Conservation (phyloP, 371 early-diverging fungal genomes). For the Mortierella polycephala region DNA sequence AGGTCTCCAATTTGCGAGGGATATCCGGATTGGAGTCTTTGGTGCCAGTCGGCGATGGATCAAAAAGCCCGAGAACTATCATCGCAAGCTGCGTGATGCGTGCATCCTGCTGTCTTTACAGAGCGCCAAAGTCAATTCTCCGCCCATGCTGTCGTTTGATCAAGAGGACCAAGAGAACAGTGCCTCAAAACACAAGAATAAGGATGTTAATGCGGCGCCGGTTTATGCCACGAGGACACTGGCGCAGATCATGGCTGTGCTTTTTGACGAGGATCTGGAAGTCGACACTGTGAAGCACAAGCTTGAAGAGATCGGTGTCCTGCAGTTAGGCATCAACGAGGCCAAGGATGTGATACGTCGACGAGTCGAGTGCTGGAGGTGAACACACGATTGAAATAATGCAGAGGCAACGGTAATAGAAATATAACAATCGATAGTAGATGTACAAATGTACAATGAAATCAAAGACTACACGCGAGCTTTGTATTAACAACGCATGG, state of each 20-base stretch:
- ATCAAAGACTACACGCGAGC: too few relatives aligned
- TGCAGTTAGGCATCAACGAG: slow-evolving; percentile 50
- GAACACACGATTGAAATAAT: slow-evolving; percentile 4
- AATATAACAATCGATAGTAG: too few relatives aligned
- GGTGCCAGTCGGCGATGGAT: slow-evolving; percentile 63
- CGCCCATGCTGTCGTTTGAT: slow-evolving; percentile 16
- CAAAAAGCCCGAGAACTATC: slow-evolving; percentile 67
- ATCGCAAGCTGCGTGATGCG: slow-evolving; percentile 58
- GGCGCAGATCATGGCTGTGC: slow-evolving; percentile 58
- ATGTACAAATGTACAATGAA: too few relatives aligned
- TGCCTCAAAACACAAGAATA: too few relatives aligned
- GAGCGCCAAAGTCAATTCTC: slow-evolving; percentile 44
- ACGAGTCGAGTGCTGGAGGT: slow-evolving; percentile 55
- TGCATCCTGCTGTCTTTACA: slow-evolving; percentile 57
- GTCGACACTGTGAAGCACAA: slow-evolving; percentile 32
- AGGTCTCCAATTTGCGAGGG: slow-evolving; percentile 63
- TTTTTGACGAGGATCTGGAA: slow-evolving; percentile 50
- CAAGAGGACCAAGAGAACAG: slow-evolving; percentile 6
- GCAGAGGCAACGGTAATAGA: not conserved
- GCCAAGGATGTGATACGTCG: slow-evolving; percentile 60
- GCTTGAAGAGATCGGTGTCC: slow-evolving; percentile 56
- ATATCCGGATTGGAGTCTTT: slow-evolving; percentile 69
- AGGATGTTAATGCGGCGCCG: not conserved
- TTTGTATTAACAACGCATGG: too few relatives aligned
- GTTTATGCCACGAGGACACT: slow-evolving; percentile 36